Conservation (phyloP, 176 grass and related monocot species). For the Areca catechu region DNA sequence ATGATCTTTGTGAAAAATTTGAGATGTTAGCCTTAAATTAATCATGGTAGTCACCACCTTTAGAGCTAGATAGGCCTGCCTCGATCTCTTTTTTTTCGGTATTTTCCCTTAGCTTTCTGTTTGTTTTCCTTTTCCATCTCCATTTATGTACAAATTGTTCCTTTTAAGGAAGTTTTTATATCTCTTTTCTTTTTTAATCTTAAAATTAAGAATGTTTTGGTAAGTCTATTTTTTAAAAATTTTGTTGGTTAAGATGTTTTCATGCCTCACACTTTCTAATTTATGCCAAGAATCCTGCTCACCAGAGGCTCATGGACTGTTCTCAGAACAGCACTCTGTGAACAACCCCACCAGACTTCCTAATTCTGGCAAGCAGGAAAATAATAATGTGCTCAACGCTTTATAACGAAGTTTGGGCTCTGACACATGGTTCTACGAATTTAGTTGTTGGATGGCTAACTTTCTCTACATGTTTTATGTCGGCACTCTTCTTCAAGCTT, state of each 20-base stretch:
- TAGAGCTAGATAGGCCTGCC: background rate
- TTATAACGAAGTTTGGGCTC: no score
- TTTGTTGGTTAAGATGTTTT: background rate
- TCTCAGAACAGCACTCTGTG: background rate
- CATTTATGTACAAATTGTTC: slow-evolving; percentile 29
- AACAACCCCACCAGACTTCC: no score
- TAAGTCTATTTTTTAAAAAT: background rate
- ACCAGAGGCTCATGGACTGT: background rate
- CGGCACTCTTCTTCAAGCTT: no score
- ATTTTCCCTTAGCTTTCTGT: background rate
- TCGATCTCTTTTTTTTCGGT: background rate
- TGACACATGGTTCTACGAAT: no score
- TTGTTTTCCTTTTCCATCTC: background rate
- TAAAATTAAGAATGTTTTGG: background rate
- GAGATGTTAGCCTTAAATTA: no score
- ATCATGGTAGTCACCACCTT: no score
- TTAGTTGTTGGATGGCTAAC: no score
- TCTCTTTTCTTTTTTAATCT: slow-evolving; percentile 11
- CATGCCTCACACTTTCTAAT: background rate
- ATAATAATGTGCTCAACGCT: no score
- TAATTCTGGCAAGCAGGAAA: no score
- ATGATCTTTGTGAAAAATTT: no score
- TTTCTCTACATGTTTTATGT: no score
- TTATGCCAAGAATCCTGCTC: background rate
- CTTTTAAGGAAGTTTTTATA: slow-evolving; percentile 20